A percentile compares a stretch with the other conserved stretches of the same genome.
phyloP scores from a whole-genome alignment of 441 rosid species.

The Euphorbia neoarborescens region DNA sequence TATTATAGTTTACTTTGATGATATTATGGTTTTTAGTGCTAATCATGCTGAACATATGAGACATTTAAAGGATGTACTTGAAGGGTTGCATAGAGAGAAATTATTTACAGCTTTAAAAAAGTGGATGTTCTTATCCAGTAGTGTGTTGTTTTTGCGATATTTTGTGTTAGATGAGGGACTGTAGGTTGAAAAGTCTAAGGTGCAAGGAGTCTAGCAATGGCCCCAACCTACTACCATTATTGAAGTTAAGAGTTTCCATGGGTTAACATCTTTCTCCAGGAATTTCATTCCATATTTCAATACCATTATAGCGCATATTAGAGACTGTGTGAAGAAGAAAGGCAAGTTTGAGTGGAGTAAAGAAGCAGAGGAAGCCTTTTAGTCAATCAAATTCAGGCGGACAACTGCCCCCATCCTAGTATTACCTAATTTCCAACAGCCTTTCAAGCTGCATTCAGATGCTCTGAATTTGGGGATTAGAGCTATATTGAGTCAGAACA shows the following conservation, averaged over 20 bases:
- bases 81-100: background rate
- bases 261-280: background rate
- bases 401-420: no score
- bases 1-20: no score
- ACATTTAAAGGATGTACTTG: background rate
- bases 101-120: background rate
- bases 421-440: no score
- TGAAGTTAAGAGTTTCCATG: background rate
- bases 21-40: background rate
- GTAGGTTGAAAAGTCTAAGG: background rate
- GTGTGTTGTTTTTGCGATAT: background rate
- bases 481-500: no score
- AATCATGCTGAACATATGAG: background rate
- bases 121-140: background rate
- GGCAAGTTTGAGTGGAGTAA: background rate
- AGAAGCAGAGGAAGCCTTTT: background rate
- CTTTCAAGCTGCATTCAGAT: no score
- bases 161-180: background rate
- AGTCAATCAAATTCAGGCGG: no score
- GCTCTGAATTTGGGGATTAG: no score
- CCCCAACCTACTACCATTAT: background rate
- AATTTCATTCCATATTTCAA: background rate
- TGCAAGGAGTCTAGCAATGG: background rate
- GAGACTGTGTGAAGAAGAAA: background rate
- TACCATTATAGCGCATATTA: background rate